These are phyloP conservation scores for Xylariales sp. DNA, from an alignment of 2,329 filamentous ascomycete species.

Conservation along the genomic window DNA sequence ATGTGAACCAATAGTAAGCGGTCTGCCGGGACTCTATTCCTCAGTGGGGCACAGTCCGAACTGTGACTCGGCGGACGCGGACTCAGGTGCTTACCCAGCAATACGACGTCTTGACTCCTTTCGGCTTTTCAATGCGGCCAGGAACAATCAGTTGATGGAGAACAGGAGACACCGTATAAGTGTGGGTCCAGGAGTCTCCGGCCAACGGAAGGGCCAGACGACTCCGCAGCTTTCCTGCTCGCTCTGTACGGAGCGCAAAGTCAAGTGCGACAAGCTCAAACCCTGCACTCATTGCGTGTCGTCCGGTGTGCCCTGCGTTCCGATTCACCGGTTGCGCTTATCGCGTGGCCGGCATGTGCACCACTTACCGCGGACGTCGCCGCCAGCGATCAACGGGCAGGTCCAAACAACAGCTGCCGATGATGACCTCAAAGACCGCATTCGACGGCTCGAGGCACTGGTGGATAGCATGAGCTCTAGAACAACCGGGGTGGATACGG, in stretches of 20 bases:
- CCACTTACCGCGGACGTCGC: neutral
- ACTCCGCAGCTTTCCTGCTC: conserved; percentile 5
- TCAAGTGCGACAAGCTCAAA: conserved; percentile 6
- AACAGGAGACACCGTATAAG: too few species aligned
- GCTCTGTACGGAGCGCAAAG: conserved; percentile 4
- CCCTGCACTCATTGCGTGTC: neutral
- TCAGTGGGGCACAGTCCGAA: too few species aligned
- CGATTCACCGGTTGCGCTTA: neutral
- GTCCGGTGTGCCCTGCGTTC: neutral
- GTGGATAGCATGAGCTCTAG: neutral
- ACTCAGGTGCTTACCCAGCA: too few species aligned
- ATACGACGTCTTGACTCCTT: too few species aligned
- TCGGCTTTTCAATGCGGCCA: too few species aligned
- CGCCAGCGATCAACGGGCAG: neutral
- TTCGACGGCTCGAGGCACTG: neutral
- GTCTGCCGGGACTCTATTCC: too few species aligned
- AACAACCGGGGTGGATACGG: neutral
- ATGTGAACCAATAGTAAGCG: too few species aligned
- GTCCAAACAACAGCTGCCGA: neutral
- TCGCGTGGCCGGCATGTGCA: conserved; percentile 1
- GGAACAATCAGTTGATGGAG: too few species aligned
- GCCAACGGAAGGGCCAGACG: too few species aligned
- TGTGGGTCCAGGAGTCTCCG: too few species aligned
- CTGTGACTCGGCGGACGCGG: too few species aligned
- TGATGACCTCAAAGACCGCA: neutral